These are phyloP conservation scores for Arthrobotrys iridis DNA, from an alignment of 2,329 filamentous ascomycete genomes.

Conservation along the genomic window DNA sequence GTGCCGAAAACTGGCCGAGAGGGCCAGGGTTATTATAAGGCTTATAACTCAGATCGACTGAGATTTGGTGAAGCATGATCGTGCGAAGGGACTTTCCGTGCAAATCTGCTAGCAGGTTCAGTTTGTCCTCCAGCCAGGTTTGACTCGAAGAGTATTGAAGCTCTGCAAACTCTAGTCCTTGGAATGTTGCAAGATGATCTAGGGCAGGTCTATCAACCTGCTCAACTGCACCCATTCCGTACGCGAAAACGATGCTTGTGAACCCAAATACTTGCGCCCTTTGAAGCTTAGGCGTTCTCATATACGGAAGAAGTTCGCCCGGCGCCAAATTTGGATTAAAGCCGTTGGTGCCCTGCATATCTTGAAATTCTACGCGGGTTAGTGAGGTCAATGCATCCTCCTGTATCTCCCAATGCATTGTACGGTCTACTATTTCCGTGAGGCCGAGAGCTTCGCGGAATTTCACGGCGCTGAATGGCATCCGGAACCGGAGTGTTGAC, in stretches of 20 bases:
- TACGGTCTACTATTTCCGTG: neutral
- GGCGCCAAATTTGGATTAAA: neutral
- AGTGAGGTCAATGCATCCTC: slow-evolving; percentile 12
- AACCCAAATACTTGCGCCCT: slow-evolving; percentile 2
- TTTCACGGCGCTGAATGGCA: neutral
- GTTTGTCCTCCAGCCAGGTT: neutral
- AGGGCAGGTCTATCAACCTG: neutral
- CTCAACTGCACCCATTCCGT: neutral
- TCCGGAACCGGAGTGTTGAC: slow-evolving; percentile 16
- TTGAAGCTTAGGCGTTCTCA: slow-evolving; percentile 24
- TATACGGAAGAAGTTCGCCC: neutral
- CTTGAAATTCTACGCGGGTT: slow-evolving; percentile 16
- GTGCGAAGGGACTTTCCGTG: slow-evolving; percentile 8
- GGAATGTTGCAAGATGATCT: slow-evolving; percentile 5
- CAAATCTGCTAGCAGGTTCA: neutral
- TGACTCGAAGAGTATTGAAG: neutral
- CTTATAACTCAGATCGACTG: neutral
- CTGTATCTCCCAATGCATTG: neutral
- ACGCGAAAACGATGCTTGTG: neutral
- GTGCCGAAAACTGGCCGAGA: neutral
- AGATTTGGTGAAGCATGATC: neutral
- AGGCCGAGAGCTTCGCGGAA: slow-evolving; percentile 12
- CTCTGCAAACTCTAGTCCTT: slow-evolving; percentile 14
- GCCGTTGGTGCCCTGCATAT: neutral
- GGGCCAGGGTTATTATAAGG: neutral